Evolutionary conservation across 257 asterid species (phyloP).

Genomic region (Solanum microdontum): DNA sequence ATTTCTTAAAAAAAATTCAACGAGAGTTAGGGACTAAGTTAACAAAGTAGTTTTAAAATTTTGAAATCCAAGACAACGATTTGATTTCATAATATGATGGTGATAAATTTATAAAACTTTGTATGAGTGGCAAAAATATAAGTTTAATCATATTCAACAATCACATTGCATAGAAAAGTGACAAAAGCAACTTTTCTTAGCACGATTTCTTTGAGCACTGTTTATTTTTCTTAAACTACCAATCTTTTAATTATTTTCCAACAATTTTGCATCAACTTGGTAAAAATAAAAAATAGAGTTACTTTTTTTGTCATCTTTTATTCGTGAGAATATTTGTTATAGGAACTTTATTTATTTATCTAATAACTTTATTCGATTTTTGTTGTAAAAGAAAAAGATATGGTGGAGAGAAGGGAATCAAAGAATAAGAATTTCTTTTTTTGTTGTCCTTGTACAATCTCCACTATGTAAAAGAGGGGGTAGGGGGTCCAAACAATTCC

Average conservation of each 20-base stretch:
- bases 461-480: conserved; percentile 16
- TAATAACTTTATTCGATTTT: conserved; percentile 11
- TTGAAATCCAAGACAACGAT: background rate
- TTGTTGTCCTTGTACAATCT: background rate
- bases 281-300: background rate
- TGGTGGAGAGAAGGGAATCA: conserved; percentile 18
- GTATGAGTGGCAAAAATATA: background rate
- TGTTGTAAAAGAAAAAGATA: background rate
- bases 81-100: background rate
- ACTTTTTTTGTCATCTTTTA: background rate
- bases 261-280: background rate
- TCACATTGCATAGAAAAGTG: background rate
- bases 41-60: background rate
- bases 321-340: background rate
- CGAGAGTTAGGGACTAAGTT: too few relatives aligned
- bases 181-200: background rate
- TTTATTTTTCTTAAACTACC: background rate
- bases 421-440: conserved; percentile 19
- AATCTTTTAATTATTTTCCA: background rate
- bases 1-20: background rate
- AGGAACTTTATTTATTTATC: background rate
- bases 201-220: background rate
- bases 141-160: background rate
- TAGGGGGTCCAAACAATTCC: background rate
- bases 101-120: background rate